A percentile compares a stretch with the other conserved stretches of the same genome.
phyloP scores from a whole-genome alignment of 495 filamentous ascomycete genomes.

The Neurospora sp. region DNA sequence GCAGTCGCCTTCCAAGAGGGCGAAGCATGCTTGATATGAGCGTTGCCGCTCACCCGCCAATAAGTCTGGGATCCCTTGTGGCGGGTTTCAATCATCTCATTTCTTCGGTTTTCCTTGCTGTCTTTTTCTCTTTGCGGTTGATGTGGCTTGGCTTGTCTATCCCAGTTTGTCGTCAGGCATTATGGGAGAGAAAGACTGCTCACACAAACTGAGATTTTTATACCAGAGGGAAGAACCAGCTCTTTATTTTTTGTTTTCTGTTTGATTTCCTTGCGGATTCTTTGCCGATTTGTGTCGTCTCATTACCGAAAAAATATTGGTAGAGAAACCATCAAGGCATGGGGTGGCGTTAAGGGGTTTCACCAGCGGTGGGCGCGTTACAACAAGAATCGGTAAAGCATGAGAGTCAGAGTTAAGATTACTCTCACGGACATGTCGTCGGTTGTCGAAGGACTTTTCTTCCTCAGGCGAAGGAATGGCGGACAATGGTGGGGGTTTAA shows the following conservation, averaged over 20 bases:
- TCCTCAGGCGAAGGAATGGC: not conserved
- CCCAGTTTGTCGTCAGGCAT: not conserved
- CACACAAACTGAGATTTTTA: not conserved
- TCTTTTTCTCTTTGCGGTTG: not conserved
- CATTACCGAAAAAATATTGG: not conserved
- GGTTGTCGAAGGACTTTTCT: not conserved
- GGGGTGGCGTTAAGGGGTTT: not conserved
- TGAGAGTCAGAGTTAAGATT: not conserved
- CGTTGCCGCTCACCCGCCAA: not conserved
- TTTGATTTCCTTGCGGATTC: not conserved
- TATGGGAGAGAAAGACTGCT: not conserved
- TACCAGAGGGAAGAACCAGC: not conserved
- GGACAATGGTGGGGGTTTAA: not conserved
- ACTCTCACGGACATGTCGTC: not conserved
- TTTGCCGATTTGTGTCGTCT: not conserved
- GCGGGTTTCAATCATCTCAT: not conserved
- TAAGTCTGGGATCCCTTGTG: not conserved
- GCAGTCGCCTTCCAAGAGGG: not conserved
- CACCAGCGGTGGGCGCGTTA: not conserved
- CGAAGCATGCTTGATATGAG: not conserved
- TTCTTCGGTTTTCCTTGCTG: not conserved
- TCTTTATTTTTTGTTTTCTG: not conserved
- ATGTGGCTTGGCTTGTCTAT: not conserved
- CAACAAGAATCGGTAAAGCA: not conserved
- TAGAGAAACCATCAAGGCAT: not conserved